Evolutionary conservation across 257 asterid species (phyloP), one percentile per base, ranked within the genome.

Genomic region (Solanum etuberosum): DNA sequence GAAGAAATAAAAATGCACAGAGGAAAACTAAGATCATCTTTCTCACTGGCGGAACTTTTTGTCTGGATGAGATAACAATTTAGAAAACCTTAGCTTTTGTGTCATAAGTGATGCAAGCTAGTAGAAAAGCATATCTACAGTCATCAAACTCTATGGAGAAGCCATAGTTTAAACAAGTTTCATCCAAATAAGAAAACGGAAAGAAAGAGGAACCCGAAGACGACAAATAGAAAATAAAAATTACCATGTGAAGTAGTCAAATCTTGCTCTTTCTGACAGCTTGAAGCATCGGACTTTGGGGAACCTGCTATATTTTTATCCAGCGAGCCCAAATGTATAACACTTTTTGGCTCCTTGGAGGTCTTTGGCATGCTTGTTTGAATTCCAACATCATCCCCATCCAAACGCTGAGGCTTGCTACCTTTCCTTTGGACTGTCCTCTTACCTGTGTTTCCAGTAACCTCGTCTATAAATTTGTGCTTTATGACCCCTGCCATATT

Each of bases 301-400:
- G 97, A 92, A 87, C 90, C 91, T 63, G 91, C 86, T 37, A 89
- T 57, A 71, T 90, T 94, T 92, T 91, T 93, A 88, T 90, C 92
- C 70, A 98, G 91, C 20, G 92, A 91, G 72, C 99, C 98, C 95
- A 96, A 88, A 93, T 96, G 99, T 87, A 96, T 96, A 86, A 97
- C 99, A 67, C 95, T 95, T 94, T 96, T 96, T 23, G 97, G 93
- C 70, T 95, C 98, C 85, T 90, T 94, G 34, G 92, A 86, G 85
- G 90, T 72, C 94, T 89, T 94, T 43, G 94, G 87, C 70, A 84
- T 86, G 77, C 90, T 89, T 72, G 88, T 87, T 83, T 91, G 88
- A 88, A 88, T 87, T 89, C 92, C 95, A 88, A 48, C 86, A 81
- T 93, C 96, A 84, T 92, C 96, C 82, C 25, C 88, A 77, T 87